Evolutionary conservation across 2,329 filamentous ascomycete genomes (phyloP).

Genomic region (Diaporthe batatas): DNA sequence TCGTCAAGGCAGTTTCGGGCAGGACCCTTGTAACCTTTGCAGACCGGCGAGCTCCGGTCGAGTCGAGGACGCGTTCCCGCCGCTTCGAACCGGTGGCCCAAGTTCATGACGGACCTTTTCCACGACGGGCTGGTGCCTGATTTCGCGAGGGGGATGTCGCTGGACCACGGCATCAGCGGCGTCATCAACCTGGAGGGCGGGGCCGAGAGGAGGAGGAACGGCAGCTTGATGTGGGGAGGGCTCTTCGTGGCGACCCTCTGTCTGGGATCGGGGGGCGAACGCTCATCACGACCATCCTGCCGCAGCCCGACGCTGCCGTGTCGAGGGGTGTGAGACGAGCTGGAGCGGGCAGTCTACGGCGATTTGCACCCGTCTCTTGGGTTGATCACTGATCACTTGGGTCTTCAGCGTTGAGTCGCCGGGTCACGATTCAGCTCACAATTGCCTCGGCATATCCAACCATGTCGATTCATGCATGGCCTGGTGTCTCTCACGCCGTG

Average conservation of each 20-base stretch:
- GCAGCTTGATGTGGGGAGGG: constrained; percentile 61
- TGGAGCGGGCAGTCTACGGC: constrained; percentile 56
- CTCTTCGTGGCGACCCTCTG: constrained; percentile 51
- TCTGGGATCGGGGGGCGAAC: constrained; percentile 57
- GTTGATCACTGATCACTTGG: not conserved
- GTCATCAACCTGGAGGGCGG: constrained; percentile 56
- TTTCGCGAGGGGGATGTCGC: constrained; percentile 49
- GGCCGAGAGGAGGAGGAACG: constrained; percentile 56
- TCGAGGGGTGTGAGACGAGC: constrained; percentile 54
- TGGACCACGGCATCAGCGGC: constrained; percentile 57
- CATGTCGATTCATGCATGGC: not conserved
- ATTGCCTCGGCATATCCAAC: not conserved
- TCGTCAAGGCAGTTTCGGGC: constrained; percentile 57
- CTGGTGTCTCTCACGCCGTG: not conserved
- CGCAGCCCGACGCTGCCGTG: constrained; percentile 54
- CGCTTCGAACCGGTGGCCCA: constrained; percentile 44
- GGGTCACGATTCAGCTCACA: not conserved
- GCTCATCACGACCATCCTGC: constrained; percentile 55
- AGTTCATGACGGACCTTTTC: constrained; percentile 39
- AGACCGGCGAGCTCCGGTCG: no score
- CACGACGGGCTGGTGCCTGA: constrained; percentile 53
- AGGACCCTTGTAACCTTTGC: no score
- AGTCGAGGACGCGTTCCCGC: no score
- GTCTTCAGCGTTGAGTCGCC: not conserved
- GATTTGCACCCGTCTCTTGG: constrained; percentile 40